phyloP scores from a whole-genome alignment of 495 filamentous ascomycete species.

The Cryomyces antarcticus region DNA sequence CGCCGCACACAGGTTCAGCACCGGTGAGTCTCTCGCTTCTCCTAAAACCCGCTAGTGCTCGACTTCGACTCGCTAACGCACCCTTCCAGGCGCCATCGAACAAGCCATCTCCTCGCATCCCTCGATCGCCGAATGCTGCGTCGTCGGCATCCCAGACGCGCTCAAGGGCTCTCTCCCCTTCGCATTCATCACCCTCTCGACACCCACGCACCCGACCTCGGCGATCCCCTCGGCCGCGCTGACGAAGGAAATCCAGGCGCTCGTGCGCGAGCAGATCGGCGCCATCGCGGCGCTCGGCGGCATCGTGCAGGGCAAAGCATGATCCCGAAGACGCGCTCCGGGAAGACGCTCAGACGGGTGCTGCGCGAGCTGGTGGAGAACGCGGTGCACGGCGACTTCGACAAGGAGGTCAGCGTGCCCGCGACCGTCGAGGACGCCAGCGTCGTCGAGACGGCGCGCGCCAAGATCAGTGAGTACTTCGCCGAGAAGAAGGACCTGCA shows the following conservation, averaged over 20 bases:
- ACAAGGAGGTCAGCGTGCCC: slow-evolving; percentile 30
- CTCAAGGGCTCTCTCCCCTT: slow-evolving; percentile 85
- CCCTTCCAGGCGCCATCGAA: slow-evolving; percentile 48
- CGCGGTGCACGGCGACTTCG: slow-evolving; percentile 29
- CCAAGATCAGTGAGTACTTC: slow-evolving; percentile 37
- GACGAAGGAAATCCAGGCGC: slow-evolving; percentile 34
- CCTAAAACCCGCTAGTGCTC: too few species aligned
- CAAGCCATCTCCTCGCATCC: slow-evolving; percentile 73
- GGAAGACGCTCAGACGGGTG: slow-evolving; percentile 70
- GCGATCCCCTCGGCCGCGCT: slow-evolving; percentile 30
- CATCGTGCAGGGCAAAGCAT: slow-evolving; percentile 68
- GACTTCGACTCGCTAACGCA: not conserved
- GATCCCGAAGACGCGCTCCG: slow-evolving; percentile 78
- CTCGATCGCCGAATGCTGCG: slow-evolving; percentile 56
- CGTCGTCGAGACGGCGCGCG: slow-evolving; percentile 35
- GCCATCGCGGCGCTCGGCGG: slow-evolving; percentile 70
- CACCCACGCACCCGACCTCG: slow-evolving; percentile 24
- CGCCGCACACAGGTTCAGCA: slow-evolving; percentile 79
- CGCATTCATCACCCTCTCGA: slow-evolving; percentile 51
- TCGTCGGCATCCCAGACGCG: slow-evolving; percentile 65
- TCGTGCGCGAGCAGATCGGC: slow-evolving; percentile 67
- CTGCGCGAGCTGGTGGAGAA: slow-evolving; percentile 63
- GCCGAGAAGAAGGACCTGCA: slow-evolving; percentile 25
- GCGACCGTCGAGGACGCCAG: slow-evolving; percentile 39
- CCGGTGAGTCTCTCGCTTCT: too few species aligned